Evolutionary conservation across 352 stramenopile genomes (phyloP).

Genomic region (Phytophthora crassamura): DNA sequence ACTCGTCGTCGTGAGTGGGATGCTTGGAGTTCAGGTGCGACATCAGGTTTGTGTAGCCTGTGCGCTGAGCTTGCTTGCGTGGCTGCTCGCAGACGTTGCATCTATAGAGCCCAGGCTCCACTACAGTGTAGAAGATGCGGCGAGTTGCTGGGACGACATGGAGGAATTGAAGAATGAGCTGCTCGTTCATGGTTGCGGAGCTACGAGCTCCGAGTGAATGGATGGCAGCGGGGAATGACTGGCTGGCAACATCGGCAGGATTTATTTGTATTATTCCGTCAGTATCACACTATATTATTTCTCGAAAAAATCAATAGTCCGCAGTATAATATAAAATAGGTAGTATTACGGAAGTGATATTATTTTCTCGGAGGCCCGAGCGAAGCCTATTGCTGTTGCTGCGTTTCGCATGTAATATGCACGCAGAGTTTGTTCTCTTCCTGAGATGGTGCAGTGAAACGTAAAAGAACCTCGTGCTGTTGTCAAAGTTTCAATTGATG

Average conservation of each 20-base stretch:
- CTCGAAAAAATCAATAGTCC: not conserved
- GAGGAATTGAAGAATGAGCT: conserved; percentile 1
- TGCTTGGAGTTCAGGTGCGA: conserved; percentile 10
- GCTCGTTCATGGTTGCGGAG: not conserved
- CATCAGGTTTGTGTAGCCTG: conserved; percentile 24
- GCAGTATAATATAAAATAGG: conserved; percentile 7
- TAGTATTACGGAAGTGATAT: not conserved
- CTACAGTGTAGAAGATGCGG: conserved; percentile 21
- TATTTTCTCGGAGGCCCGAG: no score
- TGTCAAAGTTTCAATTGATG: no score
- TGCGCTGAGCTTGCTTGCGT: conserved; percentile 25
- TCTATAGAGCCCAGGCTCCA: conserved; percentile 14
- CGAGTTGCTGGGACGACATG: conserved; percentile 12
- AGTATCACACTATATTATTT: conserved; percentile 6
- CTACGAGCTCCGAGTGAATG: not conserved
- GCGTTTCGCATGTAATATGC: no score
- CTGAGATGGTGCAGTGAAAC: no score
- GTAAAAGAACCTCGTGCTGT: no score
- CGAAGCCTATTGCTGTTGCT: no score
- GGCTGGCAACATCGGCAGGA: conserved; percentile 1
- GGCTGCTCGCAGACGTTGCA: conserved; percentile 27
- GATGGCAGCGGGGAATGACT: not conserved
- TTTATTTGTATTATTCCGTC: conserved; percentile 6
- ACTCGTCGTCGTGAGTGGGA: conserved; percentile 12
- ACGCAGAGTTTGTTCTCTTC: no score